Base-by-base conservation (phyloP, 768 basidiomycete species). In the Suillus tomentosus region DNA sequence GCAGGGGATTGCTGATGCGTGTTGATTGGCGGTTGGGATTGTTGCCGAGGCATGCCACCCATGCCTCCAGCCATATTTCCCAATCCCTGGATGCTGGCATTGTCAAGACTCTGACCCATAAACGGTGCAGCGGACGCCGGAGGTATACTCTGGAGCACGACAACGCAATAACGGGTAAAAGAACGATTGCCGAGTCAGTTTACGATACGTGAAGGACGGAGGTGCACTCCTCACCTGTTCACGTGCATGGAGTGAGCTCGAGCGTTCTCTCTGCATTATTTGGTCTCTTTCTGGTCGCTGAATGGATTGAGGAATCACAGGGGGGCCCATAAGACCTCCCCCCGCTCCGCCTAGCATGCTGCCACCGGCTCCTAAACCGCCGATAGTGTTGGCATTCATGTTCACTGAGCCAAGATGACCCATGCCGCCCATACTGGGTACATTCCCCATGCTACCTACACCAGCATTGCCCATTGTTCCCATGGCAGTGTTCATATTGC, bases 311-410 rank as follows among this genome's bases (percentile, higher is more conserved):
- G 74, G 74, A 47, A 76, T 62, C 27, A 76, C 73, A 27, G 80
- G 80, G 5, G 78, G 80, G 13, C 78, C 78, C 80, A 80, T 81
- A 51, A 79, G 63, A 27, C 78, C 73, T 39, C 74, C 74, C 2
- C 68, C 70, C 13, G 73, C 70, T 22, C 71, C 74, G n/a, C 72
- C 73, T 66, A 75, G 67, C 54, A 74, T 64, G 27, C 68, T 69
- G 5, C 69, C 69, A 2, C 66, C 67, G 3, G 67, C 36, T n/a
- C 69, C 70, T 51, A 75, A 56, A 42, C 63, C 69, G 61, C 69
- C 58, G 7, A 68, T 64, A 14, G 57, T 56, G 3, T 64, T 24
- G 14, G 56, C 22, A 47, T 66, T 73, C 64, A 73, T 67, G 64
- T 65, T 68, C 63, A 73, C 69, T 13, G 68, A 39, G 8, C 66